These are phyloP conservation scores for Tylopilus subfusipes DNA, from an alignment of 768 basidiomycete species.

Conservation along the genomic window DNA sequence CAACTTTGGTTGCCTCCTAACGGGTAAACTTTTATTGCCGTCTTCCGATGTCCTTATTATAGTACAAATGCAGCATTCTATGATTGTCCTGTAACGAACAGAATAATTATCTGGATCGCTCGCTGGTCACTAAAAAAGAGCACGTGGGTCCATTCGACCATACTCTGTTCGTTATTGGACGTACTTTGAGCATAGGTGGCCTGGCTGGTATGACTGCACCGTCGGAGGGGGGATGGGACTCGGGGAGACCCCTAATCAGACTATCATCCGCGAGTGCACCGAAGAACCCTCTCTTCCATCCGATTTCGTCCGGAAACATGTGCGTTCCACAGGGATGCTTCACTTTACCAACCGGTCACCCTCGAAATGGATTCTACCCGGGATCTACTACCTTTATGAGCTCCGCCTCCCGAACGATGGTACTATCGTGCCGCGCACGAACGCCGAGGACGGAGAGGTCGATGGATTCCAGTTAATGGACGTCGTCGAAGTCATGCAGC, in stretches of 20 bases:
- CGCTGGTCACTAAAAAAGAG: constrained; percentile 39
- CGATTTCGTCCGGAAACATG: constrained; percentile 32
- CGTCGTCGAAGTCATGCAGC: constrained; percentile 30
- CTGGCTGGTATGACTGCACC: constrained; percentile 41
- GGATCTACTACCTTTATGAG: constrained; percentile 44
- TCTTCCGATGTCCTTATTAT: not conserved
- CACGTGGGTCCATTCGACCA: constrained; percentile 30
- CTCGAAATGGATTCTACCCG: constrained; percentile 42
- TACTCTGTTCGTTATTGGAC: not conserved
- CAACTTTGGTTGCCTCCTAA: constrained; percentile 44
- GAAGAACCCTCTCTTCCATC: constrained; percentile 43
- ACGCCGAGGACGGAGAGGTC: constrained; percentile 40
- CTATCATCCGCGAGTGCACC: constrained; percentile 40
- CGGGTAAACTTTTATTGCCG: constrained; percentile 23
- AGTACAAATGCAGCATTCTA: constrained; percentile 30
- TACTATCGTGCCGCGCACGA: constrained; percentile 33
- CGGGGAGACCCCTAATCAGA: constrained; percentile 35
- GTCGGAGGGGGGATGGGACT: constrained; percentile 43
- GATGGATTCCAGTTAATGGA: constrained; percentile 40
- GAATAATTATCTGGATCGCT: constrained; percentile 38
- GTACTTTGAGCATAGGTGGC: constrained; percentile 14
- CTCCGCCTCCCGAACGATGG: constrained; percentile 38
- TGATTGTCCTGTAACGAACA: constrained; percentile 28
- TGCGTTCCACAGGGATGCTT: constrained; percentile 36
- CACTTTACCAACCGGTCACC: constrained; percentile 43